Evolutionary conservation across 805 yeast species (phyloP).

Genomic region (Pichia insulana): DNA sequence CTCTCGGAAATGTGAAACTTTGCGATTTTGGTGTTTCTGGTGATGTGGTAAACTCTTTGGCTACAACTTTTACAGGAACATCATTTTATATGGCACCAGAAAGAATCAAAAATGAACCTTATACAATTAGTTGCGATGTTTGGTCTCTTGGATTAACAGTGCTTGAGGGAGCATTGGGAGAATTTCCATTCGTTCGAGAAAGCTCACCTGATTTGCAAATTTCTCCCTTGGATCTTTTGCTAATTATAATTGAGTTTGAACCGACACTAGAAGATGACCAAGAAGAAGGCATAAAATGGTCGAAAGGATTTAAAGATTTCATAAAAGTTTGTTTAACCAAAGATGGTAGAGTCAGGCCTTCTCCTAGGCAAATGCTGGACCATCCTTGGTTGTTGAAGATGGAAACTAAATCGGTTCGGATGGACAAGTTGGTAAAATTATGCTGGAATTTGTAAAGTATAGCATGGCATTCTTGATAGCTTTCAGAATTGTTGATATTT

Average conservation of each 20-base stretch:
- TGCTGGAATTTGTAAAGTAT: conserved; percentile 43
- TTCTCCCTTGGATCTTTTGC: conserved; percentile 77
- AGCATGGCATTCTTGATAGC: no score
- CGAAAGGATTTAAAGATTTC: conserved; percentile 73
- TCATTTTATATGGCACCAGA: conserved; percentile 99
- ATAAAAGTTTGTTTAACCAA: conserved; percentile 73
- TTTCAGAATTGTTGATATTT: no score
- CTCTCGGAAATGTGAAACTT: conserved; percentile 73
- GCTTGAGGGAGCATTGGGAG: conserved; percentile 88
- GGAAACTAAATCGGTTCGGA: conserved; percentile 59
- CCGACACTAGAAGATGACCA: conserved; percentile 78
- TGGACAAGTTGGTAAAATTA: conserved; percentile 75
- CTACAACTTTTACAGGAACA: conserved; percentile 95
- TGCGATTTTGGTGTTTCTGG: conserved; percentile 99
- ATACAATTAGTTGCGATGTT: conserved; percentile 89
- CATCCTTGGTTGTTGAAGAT: conserved; percentile 93
- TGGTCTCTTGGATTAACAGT: conserved; percentile 94
- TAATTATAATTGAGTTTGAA: conserved; percentile 71
- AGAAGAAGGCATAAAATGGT: conserved; percentile 69
- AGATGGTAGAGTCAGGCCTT: conserved; percentile 71
- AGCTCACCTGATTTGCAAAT: conserved; percentile 33
- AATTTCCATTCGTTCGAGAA: conserved; percentile 60
- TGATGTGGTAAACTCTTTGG: conserved; percentile 88
- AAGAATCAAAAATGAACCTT: conserved; percentile 90
- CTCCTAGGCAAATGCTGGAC: conserved; percentile 84